Evolutionary conservation across 1,139 yeast species (phyloP).

Genomic region (Lodderomyces metapsilosis): DNA sequence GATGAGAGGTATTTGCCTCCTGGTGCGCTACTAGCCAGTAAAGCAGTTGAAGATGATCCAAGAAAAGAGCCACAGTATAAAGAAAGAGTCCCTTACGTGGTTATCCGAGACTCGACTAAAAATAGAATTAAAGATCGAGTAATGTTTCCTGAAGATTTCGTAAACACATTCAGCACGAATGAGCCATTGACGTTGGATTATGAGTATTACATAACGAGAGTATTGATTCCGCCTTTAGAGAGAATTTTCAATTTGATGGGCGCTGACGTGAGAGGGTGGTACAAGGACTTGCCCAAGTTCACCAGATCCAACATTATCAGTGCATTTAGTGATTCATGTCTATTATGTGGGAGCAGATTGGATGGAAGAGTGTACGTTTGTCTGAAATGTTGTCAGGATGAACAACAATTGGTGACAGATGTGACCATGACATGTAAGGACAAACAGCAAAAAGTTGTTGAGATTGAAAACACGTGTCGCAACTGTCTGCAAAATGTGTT

Average conservation of each 20-base stretch:
- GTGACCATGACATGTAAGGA: conserved; percentile 19
- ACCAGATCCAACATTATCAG: conserved; percentile 7
- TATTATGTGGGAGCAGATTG: conserved; percentile 23
- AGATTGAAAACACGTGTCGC: conserved; percentile 23
- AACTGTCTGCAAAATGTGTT: conserved; percentile 25
- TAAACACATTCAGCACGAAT: conserved; percentile 34
- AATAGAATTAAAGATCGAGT: conserved; percentile 75
- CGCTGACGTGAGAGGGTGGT: conserved; percentile 78
- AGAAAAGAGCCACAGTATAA: conserved; percentile 82
- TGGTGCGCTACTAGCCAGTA: conserved; percentile 79
- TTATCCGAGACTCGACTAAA: conserved; percentile 64
- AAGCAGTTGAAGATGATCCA: conserved; percentile 60
- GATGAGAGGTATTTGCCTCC: conserved; percentile 76
- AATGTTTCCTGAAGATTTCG: conserved; percentile 71
- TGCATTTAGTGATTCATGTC: conserved; percentile 20
- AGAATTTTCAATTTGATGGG: conserved; percentile 82
- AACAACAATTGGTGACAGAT: conserved; percentile 20
- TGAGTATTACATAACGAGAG: conserved; percentile 80
- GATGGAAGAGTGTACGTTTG: conserved; percentile 20
- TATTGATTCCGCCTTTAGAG: conserved; percentile 85
- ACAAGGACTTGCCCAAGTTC: conserved; percentile 58
- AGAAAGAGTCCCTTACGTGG: conserved; percentile 87
- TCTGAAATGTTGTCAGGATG: conserved; percentile 20
- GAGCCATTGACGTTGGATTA: conserved; percentile 59
- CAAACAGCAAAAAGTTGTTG: conserved; percentile 11